Conservation (phyloP, 192 early-diverging fungal genomes). For the Coemansia sp. region DNA sequence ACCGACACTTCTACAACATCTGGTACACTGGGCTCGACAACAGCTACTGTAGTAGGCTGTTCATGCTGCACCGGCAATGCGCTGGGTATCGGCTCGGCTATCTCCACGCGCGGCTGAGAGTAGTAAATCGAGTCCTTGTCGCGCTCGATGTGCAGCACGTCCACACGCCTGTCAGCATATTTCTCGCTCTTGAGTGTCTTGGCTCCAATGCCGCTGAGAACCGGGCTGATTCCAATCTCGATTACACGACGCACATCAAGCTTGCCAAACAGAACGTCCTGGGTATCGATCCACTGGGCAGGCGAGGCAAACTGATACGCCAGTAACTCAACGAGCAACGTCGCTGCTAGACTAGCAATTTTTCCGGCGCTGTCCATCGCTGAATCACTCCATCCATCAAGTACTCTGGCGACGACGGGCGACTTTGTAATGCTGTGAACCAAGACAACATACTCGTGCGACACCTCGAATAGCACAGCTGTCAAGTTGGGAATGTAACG, state of each 20-base stretch:
- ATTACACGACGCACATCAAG: slow-evolving; percentile 79
- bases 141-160: slow-evolving; percentile 13
- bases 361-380: slow-evolving; percentile 58
- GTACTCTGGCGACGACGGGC: slow-evolving; percentile 63
- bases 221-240: slow-evolving; percentile 86
- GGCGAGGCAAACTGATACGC: slow-evolving; percentile 94
- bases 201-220: slow-evolving; percentile 85
- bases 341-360: slow-evolving; percentile 72
- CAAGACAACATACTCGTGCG: slow-evolving; percentile 73
- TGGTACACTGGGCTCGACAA: slow-evolving; percentile 38
- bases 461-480: slow-evolving; percentile 82
- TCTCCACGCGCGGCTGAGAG: not conserved
- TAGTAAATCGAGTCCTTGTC: slow-evolving; percentile 25
- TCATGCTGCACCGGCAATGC: not conserved
- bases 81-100: not conserved
- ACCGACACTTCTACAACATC: not conserved
- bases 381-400: slow-evolving; percentile 65
- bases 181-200: slow-evolving; percentile 38
- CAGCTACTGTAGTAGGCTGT: slow-evolving; percentile 40
- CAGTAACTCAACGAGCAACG: slow-evolving; percentile 82
- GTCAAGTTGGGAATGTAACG: slow-evolving; percentile 97
- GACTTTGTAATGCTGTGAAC: slow-evolving; percentile 74
- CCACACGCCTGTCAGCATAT: not conserved
- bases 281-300: slow-evolving; percentile 95
- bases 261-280: slow-evolving; percentile 77